Base-by-base conservation (phyloP, 352 stramenopile species). In the Pythium dissotocum region DNA sequence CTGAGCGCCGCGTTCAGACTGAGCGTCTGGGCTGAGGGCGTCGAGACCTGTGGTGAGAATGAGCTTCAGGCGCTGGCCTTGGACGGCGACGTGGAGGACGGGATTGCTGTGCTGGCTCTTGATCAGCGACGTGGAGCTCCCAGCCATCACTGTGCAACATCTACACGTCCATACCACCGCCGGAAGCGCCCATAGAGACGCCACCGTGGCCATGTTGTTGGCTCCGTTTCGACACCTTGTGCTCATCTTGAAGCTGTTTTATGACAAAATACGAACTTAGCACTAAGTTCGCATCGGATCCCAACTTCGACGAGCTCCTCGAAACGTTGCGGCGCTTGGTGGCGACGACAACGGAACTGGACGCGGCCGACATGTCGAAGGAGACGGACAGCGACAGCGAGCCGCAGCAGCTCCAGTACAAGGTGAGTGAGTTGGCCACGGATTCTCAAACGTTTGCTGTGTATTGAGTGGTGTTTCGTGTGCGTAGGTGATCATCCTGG, bases 401-500 rank as follows among this genome's bases (percentile, higher is more conserved):
- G 69, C 78, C 74, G 13, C 85, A 90, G 69, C 86, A 94, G 72
- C 83, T 94, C 56, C 89, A 97, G 68, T 97, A 91, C 71, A 97
- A 97, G 75, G 87, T 90, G 14, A 28, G 62, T 62, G 33, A 38
- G 6, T 12, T 6, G 33, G 33, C 33, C 33, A 38, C 10, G 33
- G 33, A 24, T 24, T 24, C 21, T 24, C 21, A 24, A 24, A 24
- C 21, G 21, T 67, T 14, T 38, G 58, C 1, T 52, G 26, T 26
- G 58, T n/a, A 55, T 52, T 8, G 21, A 51, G 36, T 18, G 51
- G 35, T 6, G 55, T 61, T 56, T 9, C 3, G 4, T 54, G 7
- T 44, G 38, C 48, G 46, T 42, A 98, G 89, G 87, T 98, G 46
- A 98, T 98, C 66, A 88, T 98, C 56, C 67, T 98, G 32, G 94